Conservation (phyloP, 805 yeast genomes). For the Candida morakotiae region DNA sequence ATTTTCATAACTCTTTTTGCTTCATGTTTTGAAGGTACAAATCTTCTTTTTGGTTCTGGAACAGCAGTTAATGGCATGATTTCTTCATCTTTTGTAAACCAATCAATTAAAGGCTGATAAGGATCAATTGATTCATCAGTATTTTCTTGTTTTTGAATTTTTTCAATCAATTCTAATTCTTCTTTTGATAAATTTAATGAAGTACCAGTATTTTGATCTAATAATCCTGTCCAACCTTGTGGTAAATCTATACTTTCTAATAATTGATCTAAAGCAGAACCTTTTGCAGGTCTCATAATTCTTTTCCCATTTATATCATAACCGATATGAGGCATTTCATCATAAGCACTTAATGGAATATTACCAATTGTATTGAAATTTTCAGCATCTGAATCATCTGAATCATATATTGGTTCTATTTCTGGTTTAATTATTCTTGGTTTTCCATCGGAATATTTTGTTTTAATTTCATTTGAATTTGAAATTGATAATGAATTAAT, state of each 20-base stretch:
- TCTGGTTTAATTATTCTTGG: conserved; percentile 81
- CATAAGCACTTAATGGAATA: conserved; percentile 89
- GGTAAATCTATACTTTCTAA: conserved; percentile 91
- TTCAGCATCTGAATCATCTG: conserved; percentile 88
- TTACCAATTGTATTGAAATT: conserved; percentile 85
- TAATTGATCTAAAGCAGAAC: conserved; percentile 87
- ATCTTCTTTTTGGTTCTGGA: conserved; percentile 97
- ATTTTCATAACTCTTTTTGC: conserved; percentile 95
- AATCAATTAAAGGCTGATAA: conserved; percentile 90
- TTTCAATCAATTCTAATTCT: conserved; percentile 83
- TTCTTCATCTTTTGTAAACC: conserved; percentile 86
- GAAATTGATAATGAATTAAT: conserved; percentile 45
- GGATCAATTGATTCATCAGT: conserved; percentile 81
- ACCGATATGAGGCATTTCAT: conserved; percentile 95
- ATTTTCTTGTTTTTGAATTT: conserved; percentile 78
- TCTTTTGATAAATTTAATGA: conserved; percentile 78
- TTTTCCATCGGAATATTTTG: conserved; percentile 72
- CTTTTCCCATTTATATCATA: conserved; percentile 96
- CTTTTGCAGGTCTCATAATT: conserved; percentile 98
- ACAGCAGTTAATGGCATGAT: conserved; percentile 88
- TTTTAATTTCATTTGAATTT: conserved; percentile 30
- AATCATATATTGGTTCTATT: conserved; percentile 90
- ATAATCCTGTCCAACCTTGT: conserved; percentile 97
- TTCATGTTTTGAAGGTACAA: conserved; percentile 94
- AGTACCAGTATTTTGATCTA: conserved; percentile 85